Evolutionary conservation across 192 early-diverging fungal genomes (phyloP).

Genomic region (Phycomyces blakesleeanus): DNA sequence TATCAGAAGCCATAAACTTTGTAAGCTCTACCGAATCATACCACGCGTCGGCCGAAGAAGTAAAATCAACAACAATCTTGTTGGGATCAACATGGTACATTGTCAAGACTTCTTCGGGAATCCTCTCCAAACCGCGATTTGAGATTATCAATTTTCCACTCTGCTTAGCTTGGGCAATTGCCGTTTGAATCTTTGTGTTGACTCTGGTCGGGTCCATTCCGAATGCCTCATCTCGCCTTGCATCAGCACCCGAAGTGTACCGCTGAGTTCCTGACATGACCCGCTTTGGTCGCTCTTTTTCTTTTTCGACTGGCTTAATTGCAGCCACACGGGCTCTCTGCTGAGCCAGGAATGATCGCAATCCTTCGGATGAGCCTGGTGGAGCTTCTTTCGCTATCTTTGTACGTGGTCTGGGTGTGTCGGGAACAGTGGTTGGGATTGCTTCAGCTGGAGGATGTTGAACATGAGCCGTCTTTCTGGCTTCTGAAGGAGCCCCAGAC

Average conservation of each 20-base stretch:
- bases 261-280: conserved; percentile 17
- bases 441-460: background rate
- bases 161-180: conserved; percentile 29
- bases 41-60: conserved; percentile 40
- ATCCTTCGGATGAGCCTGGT: conserved; percentile 21
- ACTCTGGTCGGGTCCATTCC: background rate
- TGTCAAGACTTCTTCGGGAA: conserved; percentile 50
- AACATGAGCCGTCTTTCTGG: background rate
- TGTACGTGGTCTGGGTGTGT: background rate
- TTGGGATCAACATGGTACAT: conserved; percentile 56
- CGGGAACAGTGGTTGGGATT: background rate
- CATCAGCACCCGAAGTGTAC: background rate
- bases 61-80: conserved; percentile 46
- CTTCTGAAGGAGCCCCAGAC: background rate
- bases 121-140: conserved; percentile 39
- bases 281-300: background rate
- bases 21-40: conserved; percentile 51
- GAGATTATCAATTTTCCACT: conserved; percentile 46
- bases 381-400: background rate
- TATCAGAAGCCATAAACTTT: conserved; percentile 48
- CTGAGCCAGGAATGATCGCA: conserved; percentile 30
- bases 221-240: conserved; percentile 1
- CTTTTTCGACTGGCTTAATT: background rate
- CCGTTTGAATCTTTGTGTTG: conserved; percentile 10
- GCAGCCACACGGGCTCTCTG: conserved; percentile 21